A percentile compares a stretch with the other conserved stretches of the same genome.
Conservation (phyloP, 192 early-diverging fungal species). For the Lunasporangiospora selenospora region DNA sequence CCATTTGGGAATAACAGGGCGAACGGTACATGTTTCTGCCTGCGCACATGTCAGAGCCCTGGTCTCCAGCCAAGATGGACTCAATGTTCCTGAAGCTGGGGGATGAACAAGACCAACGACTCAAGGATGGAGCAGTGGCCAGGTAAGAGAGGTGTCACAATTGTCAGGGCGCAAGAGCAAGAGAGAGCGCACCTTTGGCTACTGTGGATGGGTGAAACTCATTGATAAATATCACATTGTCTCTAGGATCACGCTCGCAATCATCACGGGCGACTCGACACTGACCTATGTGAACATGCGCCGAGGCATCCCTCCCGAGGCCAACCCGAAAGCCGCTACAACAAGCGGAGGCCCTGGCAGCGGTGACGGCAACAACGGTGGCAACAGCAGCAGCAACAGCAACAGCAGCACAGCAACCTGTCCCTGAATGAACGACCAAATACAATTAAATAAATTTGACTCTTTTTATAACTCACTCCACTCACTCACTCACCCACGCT, state of each 20-base stretch:
- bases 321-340: no score
- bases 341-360: no score
- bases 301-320: slow-evolving; percentile 7
- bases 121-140: slow-evolving; percentile 6
- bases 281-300: slow-evolving; percentile 28
- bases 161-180: no score
- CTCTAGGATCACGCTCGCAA: slow-evolving; percentile 23
- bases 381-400: no score
- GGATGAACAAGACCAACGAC: slow-evolving; percentile 13
- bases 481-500: no score
- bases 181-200: no score
- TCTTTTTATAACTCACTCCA: no score
- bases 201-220: no score
- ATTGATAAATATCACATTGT: neutral
- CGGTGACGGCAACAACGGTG: no score
- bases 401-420: no score
- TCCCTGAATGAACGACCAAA: no score
- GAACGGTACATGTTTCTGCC: slow-evolving; percentile 69
- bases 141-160: slow-evolving; percentile 10
- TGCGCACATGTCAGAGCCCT: slow-evolving; percentile 7
- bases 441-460: no score
- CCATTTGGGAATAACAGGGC: slow-evolving; percentile 93
- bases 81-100: slow-evolving; percentile 1
- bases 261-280: slow-evolving; percentile 23
- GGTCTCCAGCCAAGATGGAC: slow-evolving; percentile 24